Percentiles rank a stretch among this genome's conserved stretches.
These are phyloP conservation scores for Cynara cardunculus DNA, from an alignment of 129 eudicot genomes.

Conservation along the genomic window DNA sequence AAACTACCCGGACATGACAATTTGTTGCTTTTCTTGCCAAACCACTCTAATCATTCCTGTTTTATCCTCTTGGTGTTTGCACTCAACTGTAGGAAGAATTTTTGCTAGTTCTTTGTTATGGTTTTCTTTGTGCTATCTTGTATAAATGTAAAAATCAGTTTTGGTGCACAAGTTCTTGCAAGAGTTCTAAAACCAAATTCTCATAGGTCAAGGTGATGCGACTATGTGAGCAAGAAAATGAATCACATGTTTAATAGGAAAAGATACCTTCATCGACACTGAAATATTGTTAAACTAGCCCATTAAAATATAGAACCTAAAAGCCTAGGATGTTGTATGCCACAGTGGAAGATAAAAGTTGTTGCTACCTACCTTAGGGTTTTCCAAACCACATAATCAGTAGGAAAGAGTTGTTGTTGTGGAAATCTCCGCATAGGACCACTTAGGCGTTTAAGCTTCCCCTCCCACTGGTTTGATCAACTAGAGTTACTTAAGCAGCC, in stretches of 20 bases:
- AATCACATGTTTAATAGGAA: not conserved
- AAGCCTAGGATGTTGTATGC: not conserved
- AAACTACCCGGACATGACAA: too few species aligned
- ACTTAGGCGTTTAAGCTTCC: not conserved
- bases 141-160: not conserved
- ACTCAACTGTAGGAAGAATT: not conserved
- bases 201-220: not conserved
- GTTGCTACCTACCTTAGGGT: not conserved
- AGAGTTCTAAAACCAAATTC: not conserved
- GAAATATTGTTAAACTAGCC: not conserved
- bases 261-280: not conserved
- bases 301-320: not conserved
- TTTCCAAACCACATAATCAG: not conserved
- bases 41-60: not conserved
- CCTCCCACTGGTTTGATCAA: not conserved
- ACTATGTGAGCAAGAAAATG: not conserved
- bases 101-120: not conserved
- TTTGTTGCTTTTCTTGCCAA: too few species aligned
- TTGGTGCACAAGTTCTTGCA: not conserved
- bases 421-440: not conserved
- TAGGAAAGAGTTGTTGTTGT: not conserved
- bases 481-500: not conserved
- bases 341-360: not conserved
- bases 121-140: not conserved
- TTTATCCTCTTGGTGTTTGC: not conserved